Percentiles rank a stretch among this genome's conserved stretches.
Evolutionary conservation across 83 land plant genomes (phyloP).

Genomic region (Thuja plicata): DNA sequence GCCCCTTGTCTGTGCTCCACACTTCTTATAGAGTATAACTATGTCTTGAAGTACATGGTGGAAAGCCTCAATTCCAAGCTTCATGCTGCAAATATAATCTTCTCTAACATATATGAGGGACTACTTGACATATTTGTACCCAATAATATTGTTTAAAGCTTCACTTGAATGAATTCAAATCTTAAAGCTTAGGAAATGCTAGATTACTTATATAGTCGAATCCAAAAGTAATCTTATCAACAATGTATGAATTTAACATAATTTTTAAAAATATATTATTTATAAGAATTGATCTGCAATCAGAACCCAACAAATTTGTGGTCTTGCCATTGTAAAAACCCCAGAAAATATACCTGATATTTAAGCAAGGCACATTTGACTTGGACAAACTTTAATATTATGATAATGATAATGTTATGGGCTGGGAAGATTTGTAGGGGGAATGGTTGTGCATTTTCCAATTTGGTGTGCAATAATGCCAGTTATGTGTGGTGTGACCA

Average conservation of each 20-base stretch:
- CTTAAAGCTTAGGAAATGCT: no score
- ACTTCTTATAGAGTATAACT: slow-evolving; percentile 66
- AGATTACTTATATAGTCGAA: no score
- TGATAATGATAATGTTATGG: slow-evolving; percentile 57
- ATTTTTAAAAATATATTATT: no score
- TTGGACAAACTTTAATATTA: no score
- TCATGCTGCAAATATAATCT: slow-evolving; percentile 45
- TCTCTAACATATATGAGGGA: slow-evolving; percentile 65
- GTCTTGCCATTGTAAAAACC: no score
- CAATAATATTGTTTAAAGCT: neutral
- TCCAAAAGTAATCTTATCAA: no score
- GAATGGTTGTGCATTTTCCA: slow-evolving; percentile 57
- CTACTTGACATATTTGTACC: slow-evolving; percentile 62
- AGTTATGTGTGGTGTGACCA: slow-evolving; percentile 88
- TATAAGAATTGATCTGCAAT: no score
- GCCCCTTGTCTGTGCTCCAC: slow-evolving; percentile 35
- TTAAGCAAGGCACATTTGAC: no score
- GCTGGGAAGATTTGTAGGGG: slow-evolving; percentile 61
- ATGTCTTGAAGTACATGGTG: slow-evolving; percentile 49
- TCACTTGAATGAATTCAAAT: no score
- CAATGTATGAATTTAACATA: no score
- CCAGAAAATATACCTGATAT: no score
- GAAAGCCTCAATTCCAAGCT: slow-evolving; percentile 42
- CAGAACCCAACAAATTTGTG: no score
- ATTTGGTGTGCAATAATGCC: slow-evolving; percentile 66